phyloP scores from a whole-genome alignment of 2,329 filamentous ascomycete genomes.

The Pestalotiopsis sp. region DNA sequence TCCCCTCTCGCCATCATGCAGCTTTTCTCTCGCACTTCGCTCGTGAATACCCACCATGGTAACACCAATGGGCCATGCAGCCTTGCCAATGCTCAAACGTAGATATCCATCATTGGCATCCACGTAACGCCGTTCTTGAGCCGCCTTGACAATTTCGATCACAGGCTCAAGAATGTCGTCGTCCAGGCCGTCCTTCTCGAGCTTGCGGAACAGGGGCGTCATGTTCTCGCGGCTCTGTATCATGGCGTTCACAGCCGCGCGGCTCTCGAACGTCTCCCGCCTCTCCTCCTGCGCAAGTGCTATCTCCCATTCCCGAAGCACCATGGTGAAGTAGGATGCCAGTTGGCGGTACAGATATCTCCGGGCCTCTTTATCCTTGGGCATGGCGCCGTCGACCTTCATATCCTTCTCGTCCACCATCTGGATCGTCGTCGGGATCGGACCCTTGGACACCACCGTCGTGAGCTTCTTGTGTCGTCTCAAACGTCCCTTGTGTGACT shows the following conservation, averaged over 20 bases:
- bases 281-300: slow-evolving; percentile 72
- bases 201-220: slow-evolving; percentile 84
- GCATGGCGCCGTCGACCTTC: slow-evolving; percentile 67
- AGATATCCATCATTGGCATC: slow-evolving; percentile 97
- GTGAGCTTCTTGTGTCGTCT: slow-evolving; percentile 71
- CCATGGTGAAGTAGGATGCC: slow-evolving; percentile 93
- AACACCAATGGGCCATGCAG: slow-evolving; percentile 97
- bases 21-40: slow-evolving; percentile 90
- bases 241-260: slow-evolving; percentile 83
- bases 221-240: slow-evolving; percentile 85
- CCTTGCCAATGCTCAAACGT: slow-evolving; percentile 90
- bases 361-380: slow-evolving; percentile 66
- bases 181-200: slow-evolving; percentile 81
- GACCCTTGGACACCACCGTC: slow-evolving; percentile 68
- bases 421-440: slow-evolving; percentile 83
- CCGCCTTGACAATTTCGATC: slow-evolving; percentile 87
- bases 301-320: slow-evolving; percentile 84
- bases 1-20: slow-evolving; percentile 84
- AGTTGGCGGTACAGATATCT: slow-evolving; percentile 83
- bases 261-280: slow-evolving; percentile 73
- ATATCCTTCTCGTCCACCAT: slow-evolving; percentile 85
- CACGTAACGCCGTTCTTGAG: slow-evolving; percentile 89
- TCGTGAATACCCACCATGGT: slow-evolving; percentile 99
- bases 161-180: slow-evolving; percentile 80
- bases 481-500: slow-evolving; percentile 71